Conservation (phyloP, 495 filamentous ascomycete species). For the Acidomyces sp. region DNA sequence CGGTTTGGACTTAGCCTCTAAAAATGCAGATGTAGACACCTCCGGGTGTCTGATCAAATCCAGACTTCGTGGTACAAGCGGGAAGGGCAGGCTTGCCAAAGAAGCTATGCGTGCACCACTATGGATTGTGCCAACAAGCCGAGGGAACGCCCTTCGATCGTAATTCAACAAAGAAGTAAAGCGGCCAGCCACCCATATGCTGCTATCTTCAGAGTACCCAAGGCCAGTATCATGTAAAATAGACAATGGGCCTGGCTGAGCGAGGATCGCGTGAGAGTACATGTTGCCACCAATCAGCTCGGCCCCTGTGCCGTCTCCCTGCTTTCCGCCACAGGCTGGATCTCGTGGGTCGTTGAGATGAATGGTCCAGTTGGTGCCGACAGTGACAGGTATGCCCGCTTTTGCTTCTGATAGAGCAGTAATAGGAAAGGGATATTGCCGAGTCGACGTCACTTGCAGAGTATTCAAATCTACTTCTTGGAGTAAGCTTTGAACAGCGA, state of each 20-base stretch:
- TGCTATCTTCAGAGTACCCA: constrained; percentile 36
- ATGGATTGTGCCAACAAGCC: constrained; percentile 61
- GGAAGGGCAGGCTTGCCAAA: constrained; percentile 59
- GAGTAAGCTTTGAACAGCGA: constrained; percentile 62
- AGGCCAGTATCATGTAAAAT: constrained; percentile 56
- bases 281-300: constrained; percentile 25
- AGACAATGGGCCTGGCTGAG: constrained; percentile 67
- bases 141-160: constrained; percentile 75
- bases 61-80: constrained; percentile 42
- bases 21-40: constrained; percentile 39
- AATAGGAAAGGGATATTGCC: constrained; percentile 71
- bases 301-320: constrained; percentile 27
- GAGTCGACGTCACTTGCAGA: constrained; percentile 53
- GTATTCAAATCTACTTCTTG: constrained; percentile 78
- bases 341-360: constrained; percentile 71
- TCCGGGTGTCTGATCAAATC: constrained; percentile 38
- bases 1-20: constrained; percentile 35
- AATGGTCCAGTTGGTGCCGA: constrained; percentile 70
- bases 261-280: constrained; percentile 48
- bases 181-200: constrained; percentile 73
- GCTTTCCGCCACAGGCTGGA: constrained; percentile 27
- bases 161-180: constrained; percentile 86
- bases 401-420: constrained; percentile 68
- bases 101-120: constrained; percentile 72
- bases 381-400: constrained; percentile 60